phyloP scores from a whole-genome alignment of 2,329 filamentous ascomycete genomes.

The Lithohypha guttulata region DNA sequence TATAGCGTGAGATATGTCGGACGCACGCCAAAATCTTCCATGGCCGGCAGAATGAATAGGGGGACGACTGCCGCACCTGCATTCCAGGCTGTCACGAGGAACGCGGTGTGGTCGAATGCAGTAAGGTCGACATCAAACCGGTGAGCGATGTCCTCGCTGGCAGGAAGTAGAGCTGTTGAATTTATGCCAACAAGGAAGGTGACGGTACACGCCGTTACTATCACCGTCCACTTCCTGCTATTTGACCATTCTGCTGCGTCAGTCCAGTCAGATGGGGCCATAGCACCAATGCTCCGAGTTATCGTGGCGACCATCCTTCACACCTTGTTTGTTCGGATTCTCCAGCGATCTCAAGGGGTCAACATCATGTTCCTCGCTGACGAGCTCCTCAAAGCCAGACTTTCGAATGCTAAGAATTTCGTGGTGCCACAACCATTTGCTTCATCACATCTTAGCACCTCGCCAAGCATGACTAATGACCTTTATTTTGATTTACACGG shows the following conservation, averaged over 20 bases:
- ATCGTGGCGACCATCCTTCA: no score
- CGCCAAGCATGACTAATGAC: no score
- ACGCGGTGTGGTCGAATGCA: slow-evolving; percentile 32
- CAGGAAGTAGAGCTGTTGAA: slow-evolving; percentile 1
- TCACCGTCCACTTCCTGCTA: not conserved
- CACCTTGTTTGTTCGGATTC: no score
- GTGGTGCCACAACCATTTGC: no score
- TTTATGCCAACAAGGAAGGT: slow-evolving; percentile 6
- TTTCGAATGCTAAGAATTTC: no score
- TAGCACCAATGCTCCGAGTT: no score
- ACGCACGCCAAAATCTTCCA: slow-evolving; percentile 29
- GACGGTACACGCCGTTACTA: slow-evolving; percentile 1
- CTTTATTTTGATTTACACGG: no score
- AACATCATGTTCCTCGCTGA: no score
- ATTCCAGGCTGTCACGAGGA: slow-evolving; percentile 33
- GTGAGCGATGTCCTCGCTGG: slow-evolving; percentile 2
- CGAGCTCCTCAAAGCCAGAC: no score
- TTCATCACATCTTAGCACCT: no score
- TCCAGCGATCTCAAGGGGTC: no score
- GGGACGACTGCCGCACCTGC: slow-evolving; percentile 33
- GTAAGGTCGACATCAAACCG: slow-evolving; percentile 22
- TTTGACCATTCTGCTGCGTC: not conserved
- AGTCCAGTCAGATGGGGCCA: no score
- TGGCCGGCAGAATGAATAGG: slow-evolving; percentile 32
- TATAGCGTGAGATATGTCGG: slow-evolving; percentile 22